These are phyloP conservation scores for Volvox reticuliferus DNA, from an alignment of 139 green algal genomes.

Conservation along the genomic window DNA sequence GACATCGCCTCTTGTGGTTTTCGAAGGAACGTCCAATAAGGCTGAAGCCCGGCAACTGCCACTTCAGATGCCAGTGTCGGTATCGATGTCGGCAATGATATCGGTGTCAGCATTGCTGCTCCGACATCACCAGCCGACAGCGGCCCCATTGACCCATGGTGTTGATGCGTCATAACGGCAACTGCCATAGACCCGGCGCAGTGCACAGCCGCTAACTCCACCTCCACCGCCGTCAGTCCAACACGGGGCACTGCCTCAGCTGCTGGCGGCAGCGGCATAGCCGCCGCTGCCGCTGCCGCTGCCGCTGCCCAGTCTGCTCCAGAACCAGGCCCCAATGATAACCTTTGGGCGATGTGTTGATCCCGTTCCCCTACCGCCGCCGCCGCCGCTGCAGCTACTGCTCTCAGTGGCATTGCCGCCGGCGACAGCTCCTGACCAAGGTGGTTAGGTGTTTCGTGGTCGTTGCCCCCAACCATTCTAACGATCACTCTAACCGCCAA, in stretches of 20 bases:
- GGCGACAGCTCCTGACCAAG: neutral
- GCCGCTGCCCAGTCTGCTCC: neutral
- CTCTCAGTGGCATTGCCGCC: neutral
- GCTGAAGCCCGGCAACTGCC: neutral
- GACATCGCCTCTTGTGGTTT: neutral
- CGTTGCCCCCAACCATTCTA: neutral
- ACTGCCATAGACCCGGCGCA: slow-evolving; percentile 69
- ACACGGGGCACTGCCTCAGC: too few species aligned
- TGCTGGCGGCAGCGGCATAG: too few species aligned
- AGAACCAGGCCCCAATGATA: neutral
- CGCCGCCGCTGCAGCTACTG: slow-evolving; percentile 7
- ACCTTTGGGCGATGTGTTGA: too few species aligned
- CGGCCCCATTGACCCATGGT: neutral
- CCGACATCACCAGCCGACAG: neutral
- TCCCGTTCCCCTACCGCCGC: neutral
- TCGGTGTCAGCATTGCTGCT: neutral
- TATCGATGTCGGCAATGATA: too few species aligned
- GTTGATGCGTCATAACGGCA: slow-evolving; percentile 1
- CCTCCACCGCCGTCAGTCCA: neutral
- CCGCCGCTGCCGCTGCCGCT: neutral
- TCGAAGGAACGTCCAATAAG: neutral
- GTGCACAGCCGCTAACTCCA: slow-evolving; percentile 67
- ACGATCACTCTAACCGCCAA: slow-evolving; percentile 47
- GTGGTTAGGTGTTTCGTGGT: too few species aligned
- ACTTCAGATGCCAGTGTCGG: neutral